Percentiles rank a stretch among this genome's conserved stretches.
These are phyloP conservation scores for Diaporthe batatas DNA, from an alignment of 2,329 filamentous ascomycete species.

Conservation along the genomic window DNA sequence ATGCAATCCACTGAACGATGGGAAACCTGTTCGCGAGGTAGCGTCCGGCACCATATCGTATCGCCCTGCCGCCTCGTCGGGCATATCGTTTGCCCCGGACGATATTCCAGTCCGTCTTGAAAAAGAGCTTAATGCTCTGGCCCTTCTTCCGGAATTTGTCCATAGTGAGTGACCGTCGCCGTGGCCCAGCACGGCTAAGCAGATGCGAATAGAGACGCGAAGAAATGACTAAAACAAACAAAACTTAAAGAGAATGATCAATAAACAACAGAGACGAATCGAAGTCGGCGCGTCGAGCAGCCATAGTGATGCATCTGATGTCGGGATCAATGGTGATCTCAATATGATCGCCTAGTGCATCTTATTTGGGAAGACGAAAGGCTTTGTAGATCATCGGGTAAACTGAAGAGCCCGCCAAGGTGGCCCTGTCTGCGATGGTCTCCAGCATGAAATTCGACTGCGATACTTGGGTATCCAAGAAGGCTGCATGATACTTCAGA, in stretches of 20 bases:
- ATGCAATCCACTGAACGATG: conserved; percentile 31
- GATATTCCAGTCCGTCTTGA: conserved; percentile 37
- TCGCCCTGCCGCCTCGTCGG: conserved; percentile 13
- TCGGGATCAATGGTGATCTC: conserved; percentile 10
- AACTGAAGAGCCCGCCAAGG: conserved; percentile 1
- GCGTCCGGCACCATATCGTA: conserved; percentile 26
- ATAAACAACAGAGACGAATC: conserved; percentile 3
- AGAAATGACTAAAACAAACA: background rate
- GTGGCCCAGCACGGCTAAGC: conserved; percentile 1
- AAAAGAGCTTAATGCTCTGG: conserved; percentile 26
- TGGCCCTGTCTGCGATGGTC: conserved; percentile 19
- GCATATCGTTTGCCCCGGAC: conserved; percentile 20
- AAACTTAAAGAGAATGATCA: background rate
- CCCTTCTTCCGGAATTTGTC: conserved; percentile 25
- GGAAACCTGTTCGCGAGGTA: conserved; percentile 31
- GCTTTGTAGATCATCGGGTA: background rate
- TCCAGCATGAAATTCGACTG: conserved; percentile 3
- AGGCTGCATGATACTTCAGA: conserved; percentile 25
- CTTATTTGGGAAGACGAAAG: conserved; percentile 8
- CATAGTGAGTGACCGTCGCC: conserved; percentile 16
- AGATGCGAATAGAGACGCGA: background rate
- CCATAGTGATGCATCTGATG: conserved; percentile 23
- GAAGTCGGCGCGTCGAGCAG: conserved; percentile 2
- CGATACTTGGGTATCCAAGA: background rate
- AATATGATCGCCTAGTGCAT: conserved; percentile 10